Evolutionary conservation across 1,284 basidiomycete species (phyloP).

Genomic region (Malassezia nana): DNA sequence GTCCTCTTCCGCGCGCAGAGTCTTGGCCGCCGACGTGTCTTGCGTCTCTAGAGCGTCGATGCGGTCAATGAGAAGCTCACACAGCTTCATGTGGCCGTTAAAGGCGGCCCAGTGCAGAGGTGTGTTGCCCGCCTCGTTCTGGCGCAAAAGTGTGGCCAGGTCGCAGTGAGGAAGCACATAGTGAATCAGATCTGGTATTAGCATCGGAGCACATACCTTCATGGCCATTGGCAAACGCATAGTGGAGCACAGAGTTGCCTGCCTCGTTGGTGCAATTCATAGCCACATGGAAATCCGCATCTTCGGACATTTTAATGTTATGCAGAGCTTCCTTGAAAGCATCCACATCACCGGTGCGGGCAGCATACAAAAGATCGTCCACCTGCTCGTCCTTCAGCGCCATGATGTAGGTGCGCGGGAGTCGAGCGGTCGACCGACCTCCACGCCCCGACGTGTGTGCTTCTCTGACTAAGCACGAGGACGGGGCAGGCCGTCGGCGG

Average conservation of each 20-base stretch:
- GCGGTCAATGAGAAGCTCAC: conserved; percentile 25
- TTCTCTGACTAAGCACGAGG: neutral
- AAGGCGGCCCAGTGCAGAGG: conserved; percentile 46
- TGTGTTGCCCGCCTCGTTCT: conserved; percentile 43
- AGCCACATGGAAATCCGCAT: conserved; percentile 4
- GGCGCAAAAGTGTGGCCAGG: conserved; percentile 24
- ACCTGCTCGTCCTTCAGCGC: conserved; percentile 26
- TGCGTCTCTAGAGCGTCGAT: conserved; percentile 30
- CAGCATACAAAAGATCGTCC: conserved; percentile 43
- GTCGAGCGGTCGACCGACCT: too few species aligned
- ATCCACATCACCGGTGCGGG: conserved; percentile 37
- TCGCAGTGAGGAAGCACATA: conserved; percentile 23
- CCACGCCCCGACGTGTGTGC: neutral
- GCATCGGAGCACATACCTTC: conserved; percentile 10
- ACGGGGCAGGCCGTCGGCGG: too few species aligned
- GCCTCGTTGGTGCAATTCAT: conserved; percentile 27
- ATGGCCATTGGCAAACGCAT: conserved; percentile 41
- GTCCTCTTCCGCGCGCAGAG: conserved; percentile 16
- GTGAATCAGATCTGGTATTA: conserved; percentile 16
- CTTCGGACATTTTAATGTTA: conserved; percentile 10
- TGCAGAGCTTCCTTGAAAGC: conserved; percentile 24
- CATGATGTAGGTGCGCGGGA: conserved; percentile 1
- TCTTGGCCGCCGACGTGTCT: conserved; percentile 19
- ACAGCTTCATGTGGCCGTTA: conserved; percentile 38
- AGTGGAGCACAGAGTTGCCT: conserved; percentile 38